A percentile compares a stretch with the other conserved stretches of the same genome.
phyloP scores from a whole-genome alignment of 192 early-diverging fungal genomes.

The Coemansia sp. region DNA sequence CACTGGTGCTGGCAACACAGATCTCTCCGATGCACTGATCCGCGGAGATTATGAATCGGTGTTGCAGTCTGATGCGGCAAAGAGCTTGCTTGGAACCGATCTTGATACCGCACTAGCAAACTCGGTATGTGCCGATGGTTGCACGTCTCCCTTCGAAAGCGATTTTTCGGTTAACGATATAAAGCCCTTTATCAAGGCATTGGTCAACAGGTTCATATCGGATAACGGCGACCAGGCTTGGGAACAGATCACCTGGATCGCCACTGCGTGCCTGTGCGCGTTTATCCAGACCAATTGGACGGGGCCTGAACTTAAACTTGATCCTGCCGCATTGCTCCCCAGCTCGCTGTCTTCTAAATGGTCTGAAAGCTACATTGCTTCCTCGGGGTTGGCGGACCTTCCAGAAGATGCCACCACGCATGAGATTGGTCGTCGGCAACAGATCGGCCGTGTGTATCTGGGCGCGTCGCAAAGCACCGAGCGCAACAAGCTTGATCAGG shows the following conservation, averaged over 20 bases:
- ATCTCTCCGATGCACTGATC: conserved; percentile 15
- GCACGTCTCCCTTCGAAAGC: conserved; percentile 35
- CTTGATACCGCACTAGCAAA: conserved; percentile 20
- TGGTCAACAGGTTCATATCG: conserved; percentile 11
- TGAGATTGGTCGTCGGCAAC: conserved; percentile 49
- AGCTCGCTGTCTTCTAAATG: conserved; percentile 18
- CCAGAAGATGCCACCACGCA: conserved; percentile 48
- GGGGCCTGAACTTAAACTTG: conserved; percentile 71
- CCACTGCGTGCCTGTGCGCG: conserved; percentile 69
- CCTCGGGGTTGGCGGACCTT: conserved; percentile 21
- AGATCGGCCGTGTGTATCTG: conserved; percentile 42
- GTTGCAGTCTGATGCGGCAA: conserved; percentile 50
- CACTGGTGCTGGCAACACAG: not conserved
- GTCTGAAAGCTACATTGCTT: conserved; percentile 34
- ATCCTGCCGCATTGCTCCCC: conserved; percentile 64
- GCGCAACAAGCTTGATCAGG: conserved; percentile 28
- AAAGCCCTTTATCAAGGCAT: conserved; percentile 27
- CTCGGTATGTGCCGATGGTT: not conserved
- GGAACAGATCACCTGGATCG: conserved; percentile 54
- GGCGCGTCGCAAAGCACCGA: conserved; percentile 43
- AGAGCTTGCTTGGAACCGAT: conserved; percentile 59
- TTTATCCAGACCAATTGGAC: conserved; percentile 92
- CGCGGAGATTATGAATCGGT: conserved; percentile 59
- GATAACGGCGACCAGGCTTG: conserved; percentile 19
- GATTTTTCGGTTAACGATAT: conserved; percentile 50